Percentiles rank a stretch among this genome's conserved stretches.
phyloP scores from a whole-genome alignment of 305 asterid species.

The Vinca major region DNA sequence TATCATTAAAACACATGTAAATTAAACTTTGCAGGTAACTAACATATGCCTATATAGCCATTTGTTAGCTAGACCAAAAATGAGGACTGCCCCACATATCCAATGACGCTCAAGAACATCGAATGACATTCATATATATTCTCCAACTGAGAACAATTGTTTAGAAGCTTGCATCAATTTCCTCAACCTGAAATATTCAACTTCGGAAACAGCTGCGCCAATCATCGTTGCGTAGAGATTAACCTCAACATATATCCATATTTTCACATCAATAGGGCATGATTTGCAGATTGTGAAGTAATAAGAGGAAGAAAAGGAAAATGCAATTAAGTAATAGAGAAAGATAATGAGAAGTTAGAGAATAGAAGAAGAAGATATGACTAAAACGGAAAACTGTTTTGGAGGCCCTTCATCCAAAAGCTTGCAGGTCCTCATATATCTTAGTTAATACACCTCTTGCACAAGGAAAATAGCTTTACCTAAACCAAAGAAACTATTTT shows the following conservation, averaged over 20 bases:
- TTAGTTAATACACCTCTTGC: neutral
- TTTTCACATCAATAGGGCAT: neutral
- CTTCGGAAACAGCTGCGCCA: neutral
- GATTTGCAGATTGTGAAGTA: neutral
- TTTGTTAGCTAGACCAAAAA: neutral
- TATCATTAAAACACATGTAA: neutral
- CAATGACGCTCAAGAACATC: neutral
- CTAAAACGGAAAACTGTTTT: neutral
- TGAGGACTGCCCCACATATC: neutral
- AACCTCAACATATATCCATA: neutral
- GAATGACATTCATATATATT: neutral
- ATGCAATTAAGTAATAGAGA: neutral
- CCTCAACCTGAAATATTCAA: neutral
- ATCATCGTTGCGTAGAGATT: neutral
- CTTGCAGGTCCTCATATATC: neutral
- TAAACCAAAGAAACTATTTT: neutral
- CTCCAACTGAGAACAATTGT: neutral
- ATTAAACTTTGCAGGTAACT: neutral
- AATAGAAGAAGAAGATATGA: neutral
- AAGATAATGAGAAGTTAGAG: neutral
- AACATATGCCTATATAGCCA: neutral
- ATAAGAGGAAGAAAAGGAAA: neutral
- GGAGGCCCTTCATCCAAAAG: conserved; percentile 2
- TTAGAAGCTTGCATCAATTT: neutral
- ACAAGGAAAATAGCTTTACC: neutral